phyloP scores from a whole-genome alignment of 2,329 filamentous ascomycete genomes.

The Exophiala aquamarina region DNA sequence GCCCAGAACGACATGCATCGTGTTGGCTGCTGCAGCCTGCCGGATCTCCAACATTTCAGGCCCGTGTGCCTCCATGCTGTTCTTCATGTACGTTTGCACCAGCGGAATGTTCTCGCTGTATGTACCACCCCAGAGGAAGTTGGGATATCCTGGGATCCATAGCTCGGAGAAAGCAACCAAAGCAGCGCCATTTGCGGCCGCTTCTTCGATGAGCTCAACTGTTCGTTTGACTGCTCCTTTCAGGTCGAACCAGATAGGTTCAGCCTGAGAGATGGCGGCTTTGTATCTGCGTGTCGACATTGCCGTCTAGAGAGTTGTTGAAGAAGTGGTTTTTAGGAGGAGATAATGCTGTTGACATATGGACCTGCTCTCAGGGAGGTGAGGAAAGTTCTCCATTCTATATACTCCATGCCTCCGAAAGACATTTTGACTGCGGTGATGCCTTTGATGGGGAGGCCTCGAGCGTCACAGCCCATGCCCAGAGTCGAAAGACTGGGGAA shows the following conservation, averaged over 20 bases:
- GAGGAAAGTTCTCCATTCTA: no score
- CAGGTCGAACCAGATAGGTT: constrained; percentile 62
- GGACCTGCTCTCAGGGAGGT: no score
- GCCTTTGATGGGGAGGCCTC: no score
- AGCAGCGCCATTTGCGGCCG: constrained; percentile 53
- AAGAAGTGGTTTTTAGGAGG: neutral
- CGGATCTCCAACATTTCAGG: constrained; percentile 41
- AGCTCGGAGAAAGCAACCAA: constrained; percentile 57
- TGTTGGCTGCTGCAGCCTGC: constrained; percentile 34
- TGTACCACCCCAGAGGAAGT: constrained; percentile 39
- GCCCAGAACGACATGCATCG: constrained; percentile 46
- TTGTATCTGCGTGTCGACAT: constrained; percentile 5
- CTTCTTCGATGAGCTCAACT: constrained; percentile 56
- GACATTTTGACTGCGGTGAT: no score
- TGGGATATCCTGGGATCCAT: constrained; percentile 58
- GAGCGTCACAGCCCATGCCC: neutral
- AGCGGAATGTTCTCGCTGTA: constrained; percentile 19
- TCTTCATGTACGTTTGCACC: constrained; percentile 7
- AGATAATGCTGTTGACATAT: no score
- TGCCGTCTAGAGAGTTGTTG: neutral
- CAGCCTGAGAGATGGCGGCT: constrained; percentile 57
- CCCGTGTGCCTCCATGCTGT: neutral
- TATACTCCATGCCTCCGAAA: no score
- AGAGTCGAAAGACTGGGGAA: neutral
- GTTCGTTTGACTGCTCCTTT: constrained; percentile 57